Evolutionary conservation across 2,329 filamentous ascomycete genomes (phyloP).

Genomic region (Penicillium brevicompactum): DNA sequence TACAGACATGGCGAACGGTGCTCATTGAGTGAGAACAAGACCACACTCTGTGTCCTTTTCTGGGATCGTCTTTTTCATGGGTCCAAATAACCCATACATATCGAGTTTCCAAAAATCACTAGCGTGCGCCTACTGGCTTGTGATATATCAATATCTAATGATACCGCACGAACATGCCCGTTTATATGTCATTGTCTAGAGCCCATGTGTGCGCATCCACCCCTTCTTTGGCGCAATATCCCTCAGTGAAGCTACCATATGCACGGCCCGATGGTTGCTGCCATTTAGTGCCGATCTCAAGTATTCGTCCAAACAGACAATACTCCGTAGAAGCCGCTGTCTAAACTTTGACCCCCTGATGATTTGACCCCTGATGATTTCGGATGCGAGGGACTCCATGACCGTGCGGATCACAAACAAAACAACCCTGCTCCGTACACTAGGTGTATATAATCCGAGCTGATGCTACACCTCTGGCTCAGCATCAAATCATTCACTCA

Average conservation of each 20-base stretch:
- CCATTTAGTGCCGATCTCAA: constrained; percentile 12
- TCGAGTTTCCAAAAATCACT: not conserved
- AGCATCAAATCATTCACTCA: constrained; percentile 22
- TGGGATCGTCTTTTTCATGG: too few relatives aligned
- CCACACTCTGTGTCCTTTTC: too few relatives aligned
- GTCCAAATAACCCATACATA: not conserved
- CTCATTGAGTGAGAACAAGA: too few relatives aligned
- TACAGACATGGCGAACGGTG: too few relatives aligned
- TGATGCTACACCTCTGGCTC: not conserved
- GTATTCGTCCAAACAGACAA: constrained; percentile 4
- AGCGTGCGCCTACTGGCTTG: not conserved
- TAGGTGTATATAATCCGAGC: constrained; percentile 27
- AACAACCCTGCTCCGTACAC: constrained; percentile 3
- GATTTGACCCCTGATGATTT: constrained; percentile 12
- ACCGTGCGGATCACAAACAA: constrained; percentile 14
- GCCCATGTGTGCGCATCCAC: constrained; percentile 16
- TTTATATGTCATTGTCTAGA: constrained; percentile 8
- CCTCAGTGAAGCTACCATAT: too few relatives aligned
- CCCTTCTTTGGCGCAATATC: constrained; percentile 11
- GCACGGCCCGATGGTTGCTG: not conserved
- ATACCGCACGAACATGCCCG: not conserved
- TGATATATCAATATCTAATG: not conserved
- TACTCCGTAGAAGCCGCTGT: not conserved
- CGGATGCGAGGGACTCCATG: constrained; percentile 19
- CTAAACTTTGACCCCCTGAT: constrained; percentile 14